These are phyloP conservation scores for Magnusiomyces ingens DNA, from an alignment of 1,139 yeast species.

Conservation along the genomic window DNA sequence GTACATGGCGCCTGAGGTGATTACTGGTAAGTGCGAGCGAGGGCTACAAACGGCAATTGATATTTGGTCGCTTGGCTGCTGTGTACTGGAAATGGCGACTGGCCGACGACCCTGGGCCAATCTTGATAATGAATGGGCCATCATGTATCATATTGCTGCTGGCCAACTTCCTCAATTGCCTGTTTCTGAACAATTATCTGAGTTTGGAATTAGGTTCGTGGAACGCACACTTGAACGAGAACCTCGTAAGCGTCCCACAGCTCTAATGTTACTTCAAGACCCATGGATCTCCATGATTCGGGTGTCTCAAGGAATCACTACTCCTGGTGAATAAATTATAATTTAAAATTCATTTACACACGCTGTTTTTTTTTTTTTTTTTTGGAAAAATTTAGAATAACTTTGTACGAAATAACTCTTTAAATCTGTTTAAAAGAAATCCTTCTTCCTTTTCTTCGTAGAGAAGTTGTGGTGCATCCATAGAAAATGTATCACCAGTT, in stretches of 20 bases:
- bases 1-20: slow-evolving; percentile 98
- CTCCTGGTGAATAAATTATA: neutral
- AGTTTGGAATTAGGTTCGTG: slow-evolving; percentile 63
- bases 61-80: slow-evolving; percentile 80
- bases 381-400: neutral
- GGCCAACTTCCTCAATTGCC: slow-evolving; percentile 91
- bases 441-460: slow-evolving; percentile 8
- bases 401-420: slow-evolving; percentile 1
- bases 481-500: neutral
- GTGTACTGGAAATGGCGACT: slow-evolving; percentile 83
- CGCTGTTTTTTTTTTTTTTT: neutral
- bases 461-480: neutral
- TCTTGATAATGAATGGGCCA: slow-evolving; percentile 95
- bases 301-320: slow-evolving; percentile 7
- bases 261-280: slow-evolving; percentile 76
- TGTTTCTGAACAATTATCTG: slow-evolving; percentile 62
- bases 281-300: slow-evolving; percentile 55
- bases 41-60: slow-evolving; percentile 64
- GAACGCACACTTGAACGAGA: slow-evolving; percentile 75
- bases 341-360: neutral
- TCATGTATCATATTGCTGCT: slow-evolving; percentile 96
- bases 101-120: slow-evolving; percentile 60
- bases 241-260: slow-evolving; percentile 72
- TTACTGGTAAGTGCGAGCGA: slow-evolving; percentile 59
- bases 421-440: neutral